These are phyloP conservation scores for Calocera cornea DNA, from an alignment of 768 basidiomycete species.

Conservation along the genomic window DNA sequence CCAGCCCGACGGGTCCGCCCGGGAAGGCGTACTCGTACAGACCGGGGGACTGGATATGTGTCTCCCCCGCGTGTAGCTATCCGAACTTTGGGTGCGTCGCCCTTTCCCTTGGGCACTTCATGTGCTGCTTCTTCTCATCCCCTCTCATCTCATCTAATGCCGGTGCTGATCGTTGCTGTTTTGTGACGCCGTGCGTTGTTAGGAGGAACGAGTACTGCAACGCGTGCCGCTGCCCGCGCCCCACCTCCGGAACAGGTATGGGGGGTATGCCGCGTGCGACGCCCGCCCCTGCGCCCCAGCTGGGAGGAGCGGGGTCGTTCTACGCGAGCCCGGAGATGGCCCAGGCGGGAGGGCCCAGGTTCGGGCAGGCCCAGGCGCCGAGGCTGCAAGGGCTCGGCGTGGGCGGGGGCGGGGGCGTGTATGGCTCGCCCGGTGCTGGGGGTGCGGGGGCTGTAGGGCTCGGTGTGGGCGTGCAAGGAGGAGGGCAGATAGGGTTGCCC, in stretches of 20 bases:
- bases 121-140: no score
- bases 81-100: not conserved
- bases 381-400: not conserved
- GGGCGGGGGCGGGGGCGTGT: not conserved
- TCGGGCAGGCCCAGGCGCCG: no score
- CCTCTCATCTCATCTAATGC: no score
- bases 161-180: no score
- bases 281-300: not conserved
- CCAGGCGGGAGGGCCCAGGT: no score
- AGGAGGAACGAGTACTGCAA: constrained; percentile 2
- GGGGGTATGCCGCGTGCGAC: not conserved
- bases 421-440: not conserved
- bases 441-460: not conserved
- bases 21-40: not conserved
- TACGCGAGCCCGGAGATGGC: no score
- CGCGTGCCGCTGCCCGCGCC: not conserved
- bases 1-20: not conserved
- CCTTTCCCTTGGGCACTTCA: no score
- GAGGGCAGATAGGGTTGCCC: no score
- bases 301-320: no score
- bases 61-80: not conserved
- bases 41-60: not conserved
- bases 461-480: no score
- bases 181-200: not conserved
- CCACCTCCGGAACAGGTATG: not conserved